A percentile compares a stretch with the other conserved stretches of the same genome.
Evolutionary conservation across 2,329 filamentous ascomycete species (phyloP).

Genomic region (Penicillium janthinellum): DNA sequence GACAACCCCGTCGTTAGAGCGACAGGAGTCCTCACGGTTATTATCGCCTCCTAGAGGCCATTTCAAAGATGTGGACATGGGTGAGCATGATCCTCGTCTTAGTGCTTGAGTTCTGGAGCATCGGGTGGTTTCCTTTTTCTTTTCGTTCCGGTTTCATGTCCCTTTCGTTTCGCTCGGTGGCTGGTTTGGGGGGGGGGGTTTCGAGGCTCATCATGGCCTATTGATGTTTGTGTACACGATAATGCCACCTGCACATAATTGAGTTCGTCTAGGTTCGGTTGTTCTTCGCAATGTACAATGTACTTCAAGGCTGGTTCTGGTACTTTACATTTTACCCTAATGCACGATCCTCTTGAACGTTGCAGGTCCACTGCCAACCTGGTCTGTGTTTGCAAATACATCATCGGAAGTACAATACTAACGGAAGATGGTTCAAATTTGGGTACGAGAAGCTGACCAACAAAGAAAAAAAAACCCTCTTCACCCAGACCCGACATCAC

Average conservation of each 20-base stretch:
- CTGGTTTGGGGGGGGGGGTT: background rate
- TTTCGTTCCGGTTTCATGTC: no score
- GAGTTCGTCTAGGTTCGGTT: background rate
- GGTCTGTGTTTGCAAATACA: background rate
- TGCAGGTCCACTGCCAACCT: background rate
- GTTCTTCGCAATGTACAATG: background rate
- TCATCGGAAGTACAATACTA: background rate
- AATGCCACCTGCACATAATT: background rate
- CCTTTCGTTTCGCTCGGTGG: background rate
- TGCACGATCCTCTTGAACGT: background rate
- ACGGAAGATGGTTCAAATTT: no score
- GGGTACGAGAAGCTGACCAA: background rate
- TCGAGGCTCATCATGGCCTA: background rate
- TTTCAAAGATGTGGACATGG: background rate
- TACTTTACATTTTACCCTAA: background rate
- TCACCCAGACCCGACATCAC: background rate
- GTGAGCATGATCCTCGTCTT: background rate
- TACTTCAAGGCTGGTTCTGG: background rate
- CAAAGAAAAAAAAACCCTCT: background rate
- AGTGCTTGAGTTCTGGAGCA: background rate
- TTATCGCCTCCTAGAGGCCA: background rate
- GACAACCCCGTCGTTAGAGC: background rate
- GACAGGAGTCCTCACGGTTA: background rate
- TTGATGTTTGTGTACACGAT: background rate
- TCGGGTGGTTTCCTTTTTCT: background rate